These are phyloP conservation scores for Hyaloperonospora brassicae DNA, from an alignment of 352 stramenopile species.

Conservation along the genomic window DNA sequence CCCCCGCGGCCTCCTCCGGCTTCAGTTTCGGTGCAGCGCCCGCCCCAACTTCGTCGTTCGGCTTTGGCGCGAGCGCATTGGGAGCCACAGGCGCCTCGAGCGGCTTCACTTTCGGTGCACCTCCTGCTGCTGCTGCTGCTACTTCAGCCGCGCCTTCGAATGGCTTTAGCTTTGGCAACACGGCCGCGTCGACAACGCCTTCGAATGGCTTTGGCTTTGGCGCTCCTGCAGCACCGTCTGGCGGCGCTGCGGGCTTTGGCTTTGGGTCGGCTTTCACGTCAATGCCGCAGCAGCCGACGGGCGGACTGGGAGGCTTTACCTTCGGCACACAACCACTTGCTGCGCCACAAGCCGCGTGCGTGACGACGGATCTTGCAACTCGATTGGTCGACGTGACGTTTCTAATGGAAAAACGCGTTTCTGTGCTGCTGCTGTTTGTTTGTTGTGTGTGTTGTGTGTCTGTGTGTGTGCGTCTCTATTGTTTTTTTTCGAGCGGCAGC, in stretches of 20 bases:
- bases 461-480: not conserved
- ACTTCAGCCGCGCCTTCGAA: conserved; percentile 11
- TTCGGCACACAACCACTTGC: conserved; percentile 14
- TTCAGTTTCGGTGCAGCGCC: conserved; percentile 20
- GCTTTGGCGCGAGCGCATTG: conserved; percentile 7
- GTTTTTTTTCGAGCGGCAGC: not conserved
- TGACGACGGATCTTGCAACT: not conserved
- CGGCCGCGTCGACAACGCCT: conserved; percentile 7
- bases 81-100: conserved; percentile 5
- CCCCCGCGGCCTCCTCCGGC: conserved; percentile 20
- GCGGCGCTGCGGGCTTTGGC: conserved; percentile 12
- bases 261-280: conserved; percentile 9
- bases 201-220: conserved; percentile 20
- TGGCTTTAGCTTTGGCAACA: conserved; percentile 21
- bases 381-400: not conserved
- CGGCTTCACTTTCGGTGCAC: conserved; percentile 31
- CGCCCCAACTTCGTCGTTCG: conserved; percentile 13
- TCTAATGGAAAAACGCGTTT: not conserved
- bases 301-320: conserved; percentile 16
- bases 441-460: conserved; percentile 1
- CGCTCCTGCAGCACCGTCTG: conserved; percentile 4
- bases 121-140: conserved; percentile 7
- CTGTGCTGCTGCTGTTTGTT: not conserved
- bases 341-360: conserved; percentile 15
- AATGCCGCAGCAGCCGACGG: conserved; percentile 1